Conservation (phyloP, 306 rosid genomes). For the Quercus mongolica region DNA sequence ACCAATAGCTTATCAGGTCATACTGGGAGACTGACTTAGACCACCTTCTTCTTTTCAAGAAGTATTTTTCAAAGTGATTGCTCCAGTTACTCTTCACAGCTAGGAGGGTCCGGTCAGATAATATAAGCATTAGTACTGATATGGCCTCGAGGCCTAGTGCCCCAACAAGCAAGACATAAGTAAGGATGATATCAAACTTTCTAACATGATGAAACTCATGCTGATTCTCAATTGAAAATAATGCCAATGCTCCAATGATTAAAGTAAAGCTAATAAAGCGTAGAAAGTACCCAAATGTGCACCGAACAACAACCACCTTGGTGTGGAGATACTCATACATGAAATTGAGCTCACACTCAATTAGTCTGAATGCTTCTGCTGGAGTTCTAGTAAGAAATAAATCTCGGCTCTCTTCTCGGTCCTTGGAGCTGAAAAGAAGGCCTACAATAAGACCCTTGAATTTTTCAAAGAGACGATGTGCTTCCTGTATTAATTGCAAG, state of each 20-base stretch:
- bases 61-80: not conserved
- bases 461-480: not conserved
- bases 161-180: too few species aligned
- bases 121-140: too few species aligned
- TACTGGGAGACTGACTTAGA: constrained; percentile 18
- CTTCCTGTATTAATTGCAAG: constrained; percentile 6
- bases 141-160: too few species aligned
- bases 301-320: too few species aligned
- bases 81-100: not conserved
- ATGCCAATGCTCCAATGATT: too few species aligned
- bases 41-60: constrained; percentile 4
- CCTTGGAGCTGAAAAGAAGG: constrained; percentile 13
- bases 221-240: too few species aligned
- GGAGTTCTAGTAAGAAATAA: not conserved
- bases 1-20: constrained; percentile 14
- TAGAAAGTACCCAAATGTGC: too few species aligned
- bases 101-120: too few species aligned
- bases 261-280: too few species aligned
- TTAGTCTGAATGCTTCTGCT: not conserved
- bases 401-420: not conserved
- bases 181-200: not conserved
- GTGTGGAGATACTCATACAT: too few species aligned
- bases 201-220: too few species aligned
- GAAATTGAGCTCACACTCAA: constrained; percentile 21
- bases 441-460: constrained; percentile 36